Base-by-base conservation (phyloP, 345 rosid genomes). In the Bruguiera parviflora region DNA sequence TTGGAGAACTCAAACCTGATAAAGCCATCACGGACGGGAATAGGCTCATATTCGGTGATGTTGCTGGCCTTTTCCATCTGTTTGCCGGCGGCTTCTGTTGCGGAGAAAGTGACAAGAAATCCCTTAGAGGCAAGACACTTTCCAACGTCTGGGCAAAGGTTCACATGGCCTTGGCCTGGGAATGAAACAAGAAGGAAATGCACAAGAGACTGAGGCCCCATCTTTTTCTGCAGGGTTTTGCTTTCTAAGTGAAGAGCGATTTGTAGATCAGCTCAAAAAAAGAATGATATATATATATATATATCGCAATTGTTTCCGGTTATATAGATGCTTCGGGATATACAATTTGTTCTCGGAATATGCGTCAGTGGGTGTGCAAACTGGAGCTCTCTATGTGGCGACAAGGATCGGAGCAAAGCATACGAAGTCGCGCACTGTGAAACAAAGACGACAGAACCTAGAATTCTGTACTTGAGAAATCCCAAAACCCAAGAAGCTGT, bases 131-230 rank as follows among this genome's bases (percentile, higher is more conserved):
- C 92, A 19, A 92, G 80, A 59, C 79, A 86, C 78, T 86, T 87
- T 35, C 90, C 96, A 6, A 90, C 1, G 91, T 56, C 95, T 74
- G n/a, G 88, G 88, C 35, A 88, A 87, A 13, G 98, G 75, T 86
- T 92, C 1, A 88, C 84, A 32, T 92, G 96, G 63, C 96, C 98
- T 72, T 92, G 95, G 22, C 83, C 98, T 0, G 88, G 84, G 80
- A 89, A 92, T 0, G 96, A 88, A 37, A 92, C 84, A 1, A 92
- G 80, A 69, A 92, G 65, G 19, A 90, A 84, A 73, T 92, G 95
- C 68, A 81, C 80, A 43, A 70, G 78, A 6, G 87, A 68, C 52
- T 79, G 63, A 19, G 79, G 58, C 7, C 61, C 86, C 92, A 88
- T 89, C 6, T 2, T 37, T 37, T 37, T 8, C 43, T 37, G 43